Percentiles rank a stretch among this genome's conserved stretches.
Conservation (phyloP, 148 eudicot genomes). For the Camellia lanceoleosa region DNA sequence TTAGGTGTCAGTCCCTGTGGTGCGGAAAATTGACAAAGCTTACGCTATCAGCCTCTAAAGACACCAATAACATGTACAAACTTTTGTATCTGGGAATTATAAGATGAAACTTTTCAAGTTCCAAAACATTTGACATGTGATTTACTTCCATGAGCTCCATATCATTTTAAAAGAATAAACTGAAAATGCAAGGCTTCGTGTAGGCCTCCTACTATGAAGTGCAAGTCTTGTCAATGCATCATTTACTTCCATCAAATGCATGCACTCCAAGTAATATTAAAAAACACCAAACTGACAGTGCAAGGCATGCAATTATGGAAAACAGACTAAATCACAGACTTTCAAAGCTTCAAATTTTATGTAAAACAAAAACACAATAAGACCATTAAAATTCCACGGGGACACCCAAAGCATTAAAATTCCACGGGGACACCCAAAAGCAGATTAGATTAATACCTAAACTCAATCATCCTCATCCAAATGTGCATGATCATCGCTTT, state of each 20-base stretch:
- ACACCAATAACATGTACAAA: background rate
- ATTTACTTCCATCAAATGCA: background rate
- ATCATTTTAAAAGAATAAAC: background rate
- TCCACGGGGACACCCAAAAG: background rate
- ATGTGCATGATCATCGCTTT: background rate
- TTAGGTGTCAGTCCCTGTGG: background rate
- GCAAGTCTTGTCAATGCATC: background rate
- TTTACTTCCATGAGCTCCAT: background rate
- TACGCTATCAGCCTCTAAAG: background rate
- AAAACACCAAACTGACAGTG: background rate
- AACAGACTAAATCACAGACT: background rate
- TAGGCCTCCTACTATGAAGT: background rate
- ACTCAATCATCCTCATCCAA: background rate
- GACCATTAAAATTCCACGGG: background rate
- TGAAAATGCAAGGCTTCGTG: background rate
- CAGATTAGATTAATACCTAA: background rate
- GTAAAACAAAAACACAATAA: background rate
- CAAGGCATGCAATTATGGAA: background rate
- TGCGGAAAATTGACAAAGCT: background rate
- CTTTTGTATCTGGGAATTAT: background rate
- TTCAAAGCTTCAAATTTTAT: slow-evolving; percentile 8
- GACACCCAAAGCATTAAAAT: background rate
- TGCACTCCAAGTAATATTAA: background rate
- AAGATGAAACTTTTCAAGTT: background rate
- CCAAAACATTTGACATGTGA: background rate